Evolutionary conservation across 371 early-diverging fungal genomes (phyloP).

Genomic region (Apophysomyces trapeziformis): DNA sequence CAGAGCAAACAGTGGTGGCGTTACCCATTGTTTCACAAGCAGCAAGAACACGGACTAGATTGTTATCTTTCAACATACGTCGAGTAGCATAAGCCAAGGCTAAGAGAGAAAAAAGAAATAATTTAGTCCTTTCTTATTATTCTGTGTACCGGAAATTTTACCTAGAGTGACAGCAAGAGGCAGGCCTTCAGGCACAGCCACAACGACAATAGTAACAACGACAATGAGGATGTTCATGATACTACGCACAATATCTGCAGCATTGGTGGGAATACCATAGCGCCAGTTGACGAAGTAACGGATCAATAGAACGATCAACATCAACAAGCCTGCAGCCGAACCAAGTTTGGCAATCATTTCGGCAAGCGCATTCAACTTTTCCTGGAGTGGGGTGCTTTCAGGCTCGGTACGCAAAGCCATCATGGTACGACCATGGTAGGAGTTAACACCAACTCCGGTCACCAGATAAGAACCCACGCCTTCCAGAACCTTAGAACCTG

Average conservation of each 20-base stretch:
- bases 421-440: slow-evolving; percentile 80
- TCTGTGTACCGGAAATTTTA: slow-evolving; percentile 19
- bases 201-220: slow-evolving; percentile 77
- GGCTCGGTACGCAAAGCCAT: slow-evolving; percentile 66
- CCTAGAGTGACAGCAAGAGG: slow-evolving; percentile 79
- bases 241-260: slow-evolving; percentile 50
- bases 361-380: slow-evolving; percentile 69
- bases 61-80: slow-evolving; percentile 89
- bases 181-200: slow-evolving; percentile 83
- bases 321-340: slow-evolving; percentile 64
- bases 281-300: slow-evolving; percentile 62
- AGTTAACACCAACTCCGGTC: slow-evolving; percentile 71
- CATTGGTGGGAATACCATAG: slow-evolving; percentile 30
- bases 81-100: slow-evolving; percentile 79
- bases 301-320: slow-evolving; percentile 67
- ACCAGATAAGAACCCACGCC: slow-evolving; percentile 81
- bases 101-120: slow-evolving; percentile 18
- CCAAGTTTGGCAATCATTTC: slow-evolving; percentile 77
- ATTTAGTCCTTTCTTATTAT: too few species aligned
- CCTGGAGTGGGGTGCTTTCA: slow-evolving; percentile 76
- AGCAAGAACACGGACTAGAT: slow-evolving; percentile 85
- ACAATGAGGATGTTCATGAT: slow-evolving; percentile 71
- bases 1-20: slow-evolving; percentile 90
- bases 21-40: slow-evolving; percentile 97
- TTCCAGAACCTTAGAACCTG: slow-evolving; percentile 78